Conservation (phyloP, 768 basidiomycete genomes). For the Pholiota microspora region DNA sequence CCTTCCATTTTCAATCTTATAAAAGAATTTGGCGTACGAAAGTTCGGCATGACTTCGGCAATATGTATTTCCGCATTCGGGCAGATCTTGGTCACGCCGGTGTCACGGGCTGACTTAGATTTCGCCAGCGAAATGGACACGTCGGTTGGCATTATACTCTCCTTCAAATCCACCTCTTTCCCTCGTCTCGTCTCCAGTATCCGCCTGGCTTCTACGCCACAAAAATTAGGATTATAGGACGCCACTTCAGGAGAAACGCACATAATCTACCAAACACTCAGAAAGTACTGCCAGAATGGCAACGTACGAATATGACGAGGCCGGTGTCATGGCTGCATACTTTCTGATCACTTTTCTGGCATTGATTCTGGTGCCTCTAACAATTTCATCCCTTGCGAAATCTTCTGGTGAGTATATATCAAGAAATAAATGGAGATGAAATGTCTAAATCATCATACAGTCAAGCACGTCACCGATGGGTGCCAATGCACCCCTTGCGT, state of each 20-base stretch:
- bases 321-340: slow-evolving; percentile 84
- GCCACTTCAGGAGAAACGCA: background rate
- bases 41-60: background rate
- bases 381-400: slow-evolving; percentile 48
- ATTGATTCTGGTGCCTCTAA: slow-evolving; percentile 78
- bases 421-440: background rate
- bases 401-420: slow-evolving; percentile 40
- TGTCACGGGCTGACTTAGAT: slow-evolving; percentile 11
- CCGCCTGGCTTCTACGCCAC: background rate
- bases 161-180: slow-evolving; percentile 6
- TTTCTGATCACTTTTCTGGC: slow-evolving; percentile 90
- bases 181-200: background rate
- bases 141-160: slow-evolving; percentile 7
- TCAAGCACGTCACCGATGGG: slow-evolving; percentile 34
- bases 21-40: too few relatives aligned
- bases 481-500: slow-evolving; percentile 66
- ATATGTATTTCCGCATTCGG: background rate
- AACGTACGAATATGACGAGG: slow-evolving; percentile 84
- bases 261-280: slow-evolving; percentile 7
- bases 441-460: slow-evolving; percentile 6
- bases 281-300: slow-evolving; percentile 49
- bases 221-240: background rate
- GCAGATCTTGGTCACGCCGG: slow-evolving; percentile 2
- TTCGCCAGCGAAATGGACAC: slow-evolving; percentile 10
- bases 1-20: too few relatives aligned